Evolutionary conservation across 139 green algal species (phyloP).

Genomic region (Coelastrella sp.): DNA sequence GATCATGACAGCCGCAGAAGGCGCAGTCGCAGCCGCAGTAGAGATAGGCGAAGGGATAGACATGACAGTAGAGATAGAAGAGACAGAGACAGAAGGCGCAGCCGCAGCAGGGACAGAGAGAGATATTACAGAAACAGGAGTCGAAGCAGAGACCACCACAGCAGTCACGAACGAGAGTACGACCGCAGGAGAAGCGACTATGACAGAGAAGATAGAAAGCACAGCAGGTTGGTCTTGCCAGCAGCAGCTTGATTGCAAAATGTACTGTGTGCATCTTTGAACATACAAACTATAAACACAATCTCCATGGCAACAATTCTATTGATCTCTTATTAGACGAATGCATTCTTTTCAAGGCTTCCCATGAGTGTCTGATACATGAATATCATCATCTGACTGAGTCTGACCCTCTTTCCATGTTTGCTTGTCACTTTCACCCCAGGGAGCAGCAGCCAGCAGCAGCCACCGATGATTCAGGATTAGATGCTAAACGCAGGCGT

Average conservation of each 20-base stretch:
- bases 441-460: not conserved
- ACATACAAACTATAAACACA: no score
- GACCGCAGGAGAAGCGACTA: slow-evolving; percentile 39
- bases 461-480: not conserved
- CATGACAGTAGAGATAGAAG: slow-evolving; percentile 15
- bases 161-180: slow-evolving; percentile 19
- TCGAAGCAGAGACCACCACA: slow-evolving; percentile 13
- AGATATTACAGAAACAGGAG: not conserved
- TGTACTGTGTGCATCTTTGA: not conserved
- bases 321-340: no score
- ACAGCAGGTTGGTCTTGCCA: not conserved
- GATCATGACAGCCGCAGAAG: slow-evolving; percentile 12
- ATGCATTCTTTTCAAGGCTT: no score
- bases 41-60: not conserved
- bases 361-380: not conserved
- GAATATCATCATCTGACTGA: not conserved
- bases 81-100: slow-evolving; percentile 1
- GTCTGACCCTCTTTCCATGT: not conserved
- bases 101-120: slow-evolving; percentile 34
- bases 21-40: slow-evolving; percentile 45
- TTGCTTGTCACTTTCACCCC: not conserved
- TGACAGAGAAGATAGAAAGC: slow-evolving; percentile 29
- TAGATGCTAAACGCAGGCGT: slow-evolving; percentile 40
- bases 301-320: no score
- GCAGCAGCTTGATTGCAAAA: no score